Evolutionary conservation across 805 yeast species (phyloP), one percentile per base, ranked within the genome.

Genomic region (Scheffersomyces ergatensis): DNA sequence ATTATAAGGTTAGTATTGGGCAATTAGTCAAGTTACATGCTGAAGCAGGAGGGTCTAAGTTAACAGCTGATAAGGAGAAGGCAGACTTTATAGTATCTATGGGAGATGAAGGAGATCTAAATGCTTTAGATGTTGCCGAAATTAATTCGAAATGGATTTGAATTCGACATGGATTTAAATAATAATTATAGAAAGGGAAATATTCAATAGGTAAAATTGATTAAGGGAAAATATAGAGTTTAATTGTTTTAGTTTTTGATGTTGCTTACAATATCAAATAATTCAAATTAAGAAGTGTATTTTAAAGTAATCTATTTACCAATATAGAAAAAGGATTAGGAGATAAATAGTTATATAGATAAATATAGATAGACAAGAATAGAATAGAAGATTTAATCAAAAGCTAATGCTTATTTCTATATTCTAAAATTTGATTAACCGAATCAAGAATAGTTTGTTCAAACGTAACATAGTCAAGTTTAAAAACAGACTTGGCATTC

Each of bases 391-490:
- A 21, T 7, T 9, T 21, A 21, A 21, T 21, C 9, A 7, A 21
- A 21, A 21, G 6, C 24, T 21, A 7, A 7, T 7, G 9, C 9
- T 21, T 21, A 21, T 7, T 7, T 21, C 29, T 26, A 9, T 11
- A 26, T 9, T 26, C 32, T 14, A 54, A 41, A 43, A 57, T 44
- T 55, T 74, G 80, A 14, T 53, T 47, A 29, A 69, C 58, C 13
- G 76, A 57, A 44, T 76, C 79, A 20, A 54, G 54, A 3, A 78
- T 64, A 3, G 74, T 51, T 14, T 63, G 50, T 42, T 72, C 62
- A 39, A 76, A 59, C 11, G 55, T 48, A 38, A 58, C 65, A 46
- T 64, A 70, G n/a, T 62, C 55, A 34, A 70, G 55, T 1, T 71
- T 74, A 23, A 77, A 47, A 4, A 64, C 45, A 23, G 58, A 49